phyloP scores from a whole-genome alignment of 306 rosid species.

The Rosa rugosa region DNA sequence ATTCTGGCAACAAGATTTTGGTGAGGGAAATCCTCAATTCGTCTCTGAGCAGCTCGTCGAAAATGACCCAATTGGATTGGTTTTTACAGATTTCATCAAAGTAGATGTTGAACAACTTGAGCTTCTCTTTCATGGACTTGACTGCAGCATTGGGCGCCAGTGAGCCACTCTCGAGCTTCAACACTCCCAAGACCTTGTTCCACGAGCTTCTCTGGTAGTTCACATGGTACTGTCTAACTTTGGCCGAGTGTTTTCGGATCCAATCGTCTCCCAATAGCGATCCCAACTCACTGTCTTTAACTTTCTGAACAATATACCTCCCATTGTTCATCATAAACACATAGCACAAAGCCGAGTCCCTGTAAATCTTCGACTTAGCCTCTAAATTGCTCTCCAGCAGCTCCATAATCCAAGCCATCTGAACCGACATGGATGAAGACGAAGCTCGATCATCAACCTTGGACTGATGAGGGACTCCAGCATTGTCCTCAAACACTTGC shows the following conservation, averaged over 20 bases:
- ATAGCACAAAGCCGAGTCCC: constrained; percentile 61
- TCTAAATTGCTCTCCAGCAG: constrained; percentile 82
- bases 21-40: constrained; percentile 60
- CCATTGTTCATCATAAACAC: constrained; percentile 92
- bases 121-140: constrained; percentile 72
- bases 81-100: constrained; percentile 71
- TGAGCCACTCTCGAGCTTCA: constrained; percentile 63
- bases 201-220: constrained; percentile 84
- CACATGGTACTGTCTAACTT: constrained; percentile 58
- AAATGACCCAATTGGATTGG: constrained; percentile 71
- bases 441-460: constrained; percentile 62
- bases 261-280: constrained; percentile 80
- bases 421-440: constrained; percentile 58
- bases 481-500: constrained; percentile 75
- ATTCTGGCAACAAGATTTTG: constrained; percentile 64
- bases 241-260: constrained; percentile 76
- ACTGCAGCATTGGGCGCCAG: constrained; percentile 42
- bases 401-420: constrained; percentile 94
- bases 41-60: constrained; percentile 72
- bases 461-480: constrained; percentile 30
- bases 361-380: constrained; percentile 79
- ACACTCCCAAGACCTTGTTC: constrained; percentile 56
- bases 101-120: constrained; percentile 52
- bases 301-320: constrained; percentile 80
- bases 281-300: constrained; percentile 73